Evolutionary conservation across 176 grass and related monocot genomes (phyloP).

Genomic region (Phoenix roebelenii): DNA sequence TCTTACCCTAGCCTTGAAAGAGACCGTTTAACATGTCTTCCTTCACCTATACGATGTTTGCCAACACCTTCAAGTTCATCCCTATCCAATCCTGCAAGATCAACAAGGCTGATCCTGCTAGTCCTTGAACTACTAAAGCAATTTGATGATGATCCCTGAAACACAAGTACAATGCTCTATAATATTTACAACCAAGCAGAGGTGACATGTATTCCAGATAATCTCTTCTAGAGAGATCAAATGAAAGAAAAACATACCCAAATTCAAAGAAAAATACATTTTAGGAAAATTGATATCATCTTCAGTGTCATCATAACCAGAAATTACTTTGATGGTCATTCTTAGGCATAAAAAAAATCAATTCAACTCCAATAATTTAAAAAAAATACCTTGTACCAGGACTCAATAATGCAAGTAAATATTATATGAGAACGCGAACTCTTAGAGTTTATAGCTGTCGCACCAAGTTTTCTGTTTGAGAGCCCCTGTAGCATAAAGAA

Average conservation of each 20-base stretch:
- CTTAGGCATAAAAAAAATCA: too few species aligned
- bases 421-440: slow-evolving; percentile 93
- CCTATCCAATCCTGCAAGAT: slow-evolving; percentile 74
- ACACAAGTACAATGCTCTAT: slow-evolving; percentile 7
- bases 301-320: too few species aligned
- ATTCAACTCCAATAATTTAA: background rate
- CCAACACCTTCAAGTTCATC: slow-evolving; percentile 41
- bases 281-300: too few species aligned
- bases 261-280: background rate
- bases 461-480: slow-evolving; percentile 90
- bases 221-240: background rate
- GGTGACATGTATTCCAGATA: background rate
- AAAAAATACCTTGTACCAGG: slow-evolving; percentile 80
- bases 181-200: background rate
- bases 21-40: slow-evolving; percentile 73
- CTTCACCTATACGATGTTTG: slow-evolving; percentile 63
- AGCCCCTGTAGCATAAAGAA: slow-evolving; percentile 43
- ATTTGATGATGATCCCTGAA: slow-evolving; percentile 60
- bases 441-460: slow-evolving; percentile 80
- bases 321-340: too few species aligned
- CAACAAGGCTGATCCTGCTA: slow-evolving; percentile 82
- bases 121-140: slow-evolving; percentile 74
- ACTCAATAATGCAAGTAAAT: slow-evolving; percentile 82
- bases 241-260: background rate
- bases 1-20: slow-evolving; percentile 89